Conservation (phyloP, 176 grass and related monocot genomes). For the Zoysia pacifica region DNA sequence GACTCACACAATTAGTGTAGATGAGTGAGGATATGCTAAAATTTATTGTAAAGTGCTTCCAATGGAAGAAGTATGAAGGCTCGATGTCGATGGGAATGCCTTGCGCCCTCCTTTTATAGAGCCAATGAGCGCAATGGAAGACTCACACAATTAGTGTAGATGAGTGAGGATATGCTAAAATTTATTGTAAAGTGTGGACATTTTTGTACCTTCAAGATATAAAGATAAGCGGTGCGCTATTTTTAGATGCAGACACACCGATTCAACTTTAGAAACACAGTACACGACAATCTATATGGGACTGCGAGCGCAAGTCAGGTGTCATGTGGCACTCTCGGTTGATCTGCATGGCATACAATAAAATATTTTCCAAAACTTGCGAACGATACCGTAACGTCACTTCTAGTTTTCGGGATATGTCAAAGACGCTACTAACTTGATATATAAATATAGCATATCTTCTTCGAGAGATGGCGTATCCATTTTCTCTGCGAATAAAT, state of each 20-base stretch:
- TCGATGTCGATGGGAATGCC: neutral
- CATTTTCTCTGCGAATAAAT: no score
- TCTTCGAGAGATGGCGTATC: neutral
- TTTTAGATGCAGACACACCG: no score
- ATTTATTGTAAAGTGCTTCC: slow-evolving; percentile 1
- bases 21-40: neutral
- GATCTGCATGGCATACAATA: no score
- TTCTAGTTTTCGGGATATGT: no score
- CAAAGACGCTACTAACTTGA: neutral
- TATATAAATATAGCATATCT: neutral
- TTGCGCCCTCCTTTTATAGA: slow-evolving; percentile 2
- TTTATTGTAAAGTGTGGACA: neutral
- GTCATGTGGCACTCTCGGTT: no score
- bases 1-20: neutral
- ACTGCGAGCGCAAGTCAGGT: no score
- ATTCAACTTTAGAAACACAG: no score
- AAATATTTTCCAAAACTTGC: no score
- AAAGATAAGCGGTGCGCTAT: neutral
- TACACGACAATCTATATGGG: no score
- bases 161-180: neutral
- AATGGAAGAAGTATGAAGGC: neutral
- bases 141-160: neutral
- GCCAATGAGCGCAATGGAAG: neutral
- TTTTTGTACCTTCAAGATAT: neutral
- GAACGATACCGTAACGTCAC: no score